Evolutionary conservation across 257 asterid species (phyloP).

Genomic region (Cinchona pubescens): DNA sequence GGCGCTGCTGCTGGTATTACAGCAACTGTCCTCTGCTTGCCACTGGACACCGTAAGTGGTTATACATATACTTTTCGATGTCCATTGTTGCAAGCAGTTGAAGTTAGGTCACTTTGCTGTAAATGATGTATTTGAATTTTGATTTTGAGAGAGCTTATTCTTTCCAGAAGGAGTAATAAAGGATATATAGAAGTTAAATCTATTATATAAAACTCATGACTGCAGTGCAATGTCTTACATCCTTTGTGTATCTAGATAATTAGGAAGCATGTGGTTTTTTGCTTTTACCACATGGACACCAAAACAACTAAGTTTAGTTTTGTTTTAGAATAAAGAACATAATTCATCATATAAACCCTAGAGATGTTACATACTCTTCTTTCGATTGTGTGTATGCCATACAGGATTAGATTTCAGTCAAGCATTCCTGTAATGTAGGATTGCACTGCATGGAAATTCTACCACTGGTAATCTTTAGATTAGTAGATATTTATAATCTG

Average conservation of each 20-base stretch:
- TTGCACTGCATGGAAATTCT: neutral
- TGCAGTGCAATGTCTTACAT: neutral
- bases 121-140: neutral
- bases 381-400: neutral
- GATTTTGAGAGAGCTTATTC: neutral
- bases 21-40: conserved; percentile 93
- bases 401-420: neutral
- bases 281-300: neutral
- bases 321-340: neutral
- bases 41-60: conserved; percentile 83
- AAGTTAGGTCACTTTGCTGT: neutral
- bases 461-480: neutral
- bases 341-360: neutral
- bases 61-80: conserved; percentile 5
- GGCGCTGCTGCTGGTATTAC: conserved; percentile 99
- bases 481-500: neutral
- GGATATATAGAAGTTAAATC: neutral
- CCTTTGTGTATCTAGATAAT: neutral
- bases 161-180: neutral
- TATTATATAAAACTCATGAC: neutral
- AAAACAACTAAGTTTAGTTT: neutral
- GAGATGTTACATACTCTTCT: neutral
- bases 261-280: neutral
- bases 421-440: neutral
- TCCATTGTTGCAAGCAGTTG: neutral